A percentile compares a stretch with the other conserved stretches of the same genome.
These are phyloP conservation scores for Sarocladium strictum DNA, from an alignment of 2,329 filamentous ascomycete species.

Conservation along the genomic window DNA sequence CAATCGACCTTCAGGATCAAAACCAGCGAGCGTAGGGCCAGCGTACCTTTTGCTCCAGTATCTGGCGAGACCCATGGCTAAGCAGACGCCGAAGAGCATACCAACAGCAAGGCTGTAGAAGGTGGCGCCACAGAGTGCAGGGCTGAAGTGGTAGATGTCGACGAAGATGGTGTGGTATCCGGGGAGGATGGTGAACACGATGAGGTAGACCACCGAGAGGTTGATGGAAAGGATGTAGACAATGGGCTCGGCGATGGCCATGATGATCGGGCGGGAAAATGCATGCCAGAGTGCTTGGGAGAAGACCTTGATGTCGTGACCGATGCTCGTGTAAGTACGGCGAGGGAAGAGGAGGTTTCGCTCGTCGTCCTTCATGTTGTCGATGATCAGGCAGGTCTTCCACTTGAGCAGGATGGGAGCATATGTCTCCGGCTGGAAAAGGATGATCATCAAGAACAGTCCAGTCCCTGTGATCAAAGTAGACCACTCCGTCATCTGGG, in stretches of 20 bases:
- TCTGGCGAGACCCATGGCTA: not conserved
- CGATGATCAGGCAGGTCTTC: constrained; percentile 6
- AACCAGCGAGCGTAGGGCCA: not conserved
- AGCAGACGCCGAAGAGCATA: not conserved
- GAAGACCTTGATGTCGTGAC: not conserved
- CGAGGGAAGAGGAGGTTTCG: not conserved
- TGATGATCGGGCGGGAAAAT: not conserved
- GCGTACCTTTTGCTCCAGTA: not conserved
- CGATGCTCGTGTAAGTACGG: not conserved
- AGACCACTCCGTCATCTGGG: not conserved
- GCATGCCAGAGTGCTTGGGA: not conserved
- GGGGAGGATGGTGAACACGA: constrained; percentile 6
- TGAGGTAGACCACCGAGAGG: constrained; percentile 2
- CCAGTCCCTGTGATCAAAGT: not conserved
- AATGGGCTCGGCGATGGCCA: not conserved
- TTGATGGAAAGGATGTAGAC: not conserved
- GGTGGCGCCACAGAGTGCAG: not conserved
- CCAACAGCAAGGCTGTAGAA: constrained; percentile 4
- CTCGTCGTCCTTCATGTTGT: constrained; percentile 3
- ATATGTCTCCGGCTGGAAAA: constrained; percentile 4
- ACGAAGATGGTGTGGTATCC: constrained; percentile 1
- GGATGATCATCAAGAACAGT: not conserved
- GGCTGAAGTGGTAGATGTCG: not conserved
- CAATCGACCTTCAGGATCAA: not conserved
- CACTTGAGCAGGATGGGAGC: not conserved